Conservation (phyloP, 2,329 filamentous ascomycete species). For the Ophiostoma himal-ulmi region DNA sequence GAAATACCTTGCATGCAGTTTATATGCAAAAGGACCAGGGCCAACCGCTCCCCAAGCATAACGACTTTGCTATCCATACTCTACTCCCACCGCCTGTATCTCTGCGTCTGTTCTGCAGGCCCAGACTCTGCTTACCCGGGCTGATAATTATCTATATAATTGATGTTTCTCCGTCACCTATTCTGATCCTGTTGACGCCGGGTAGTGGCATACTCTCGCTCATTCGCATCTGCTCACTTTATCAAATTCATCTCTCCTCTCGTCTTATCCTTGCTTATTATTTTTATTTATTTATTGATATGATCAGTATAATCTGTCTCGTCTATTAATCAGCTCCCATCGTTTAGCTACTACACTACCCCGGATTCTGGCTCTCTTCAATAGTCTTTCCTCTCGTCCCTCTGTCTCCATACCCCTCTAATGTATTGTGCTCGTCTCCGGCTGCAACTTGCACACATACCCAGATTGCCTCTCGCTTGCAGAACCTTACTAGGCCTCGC, state of each 20-base stretch:
- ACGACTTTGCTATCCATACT: neutral
- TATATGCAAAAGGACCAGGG: neutral
- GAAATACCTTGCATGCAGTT: neutral
- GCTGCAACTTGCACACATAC: neutral
- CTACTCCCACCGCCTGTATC: neutral
- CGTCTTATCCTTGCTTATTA: neutral
- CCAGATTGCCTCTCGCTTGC: conserved; percentile 8
- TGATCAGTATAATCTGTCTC: too few species aligned
- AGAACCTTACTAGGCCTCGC: neutral
- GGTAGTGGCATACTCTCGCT: conserved; percentile 3
- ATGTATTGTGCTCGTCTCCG: neutral
- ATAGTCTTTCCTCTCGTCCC: neutral
- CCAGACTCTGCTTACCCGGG: neutral
- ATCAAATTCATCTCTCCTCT: neutral
- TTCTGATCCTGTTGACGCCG: neutral
- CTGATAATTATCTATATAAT: neutral
- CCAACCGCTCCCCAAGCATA: neutral
- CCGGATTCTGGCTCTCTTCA: neutral
- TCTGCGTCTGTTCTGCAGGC: neutral
- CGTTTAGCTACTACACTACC: neutral
- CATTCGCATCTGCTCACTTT: neutral
- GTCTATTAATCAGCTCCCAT: neutral
- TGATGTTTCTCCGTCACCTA: neutral
- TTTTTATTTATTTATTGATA: neutral
- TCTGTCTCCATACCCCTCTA: neutral